Conservation (phyloP, 768 basidiomycete genomes). For the Auricularia cornea region DNA sequence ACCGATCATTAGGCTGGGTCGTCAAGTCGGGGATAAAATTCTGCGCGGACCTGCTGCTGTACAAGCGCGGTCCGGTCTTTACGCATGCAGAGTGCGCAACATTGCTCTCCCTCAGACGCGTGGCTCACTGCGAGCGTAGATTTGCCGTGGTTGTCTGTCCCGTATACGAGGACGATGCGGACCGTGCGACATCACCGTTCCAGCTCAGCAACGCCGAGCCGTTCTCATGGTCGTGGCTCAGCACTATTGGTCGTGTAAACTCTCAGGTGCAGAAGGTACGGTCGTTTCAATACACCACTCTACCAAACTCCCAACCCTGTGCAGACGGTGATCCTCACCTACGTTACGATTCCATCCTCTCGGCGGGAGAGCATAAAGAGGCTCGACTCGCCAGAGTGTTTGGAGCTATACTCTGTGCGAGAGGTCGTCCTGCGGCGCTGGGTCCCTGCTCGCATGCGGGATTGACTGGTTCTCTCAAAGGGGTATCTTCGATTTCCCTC, state of each 20-base stretch:
- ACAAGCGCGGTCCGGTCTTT: conserved; percentile 92
- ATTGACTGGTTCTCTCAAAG: conserved; percentile 32
- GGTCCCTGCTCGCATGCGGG: conserved; percentile 87
- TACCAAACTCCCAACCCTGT: background rate
- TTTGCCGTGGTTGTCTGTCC: conserved; percentile 89
- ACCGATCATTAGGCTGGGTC: conserved; percentile 93
- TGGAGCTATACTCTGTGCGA: conserved; percentile 68
- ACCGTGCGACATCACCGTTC: conserved; percentile 57
- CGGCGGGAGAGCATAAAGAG: conserved; percentile 43
- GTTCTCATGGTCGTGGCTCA: conserved; percentile 91
- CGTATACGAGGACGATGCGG: conserved; percentile 75
- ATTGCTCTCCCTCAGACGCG: background rate
- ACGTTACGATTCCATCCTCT: conserved; percentile 84
- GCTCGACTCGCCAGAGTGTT: conserved; percentile 62
- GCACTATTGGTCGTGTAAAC: conserved; percentile 94
- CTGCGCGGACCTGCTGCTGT: conserved; percentile 89
- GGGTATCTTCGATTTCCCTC: background rate
- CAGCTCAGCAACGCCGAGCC: conserved; percentile 57
- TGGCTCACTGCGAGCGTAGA: conserved; percentile 35
- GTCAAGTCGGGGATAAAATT: conserved; percentile 95
- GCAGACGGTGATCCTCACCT: conserved; percentile 83
- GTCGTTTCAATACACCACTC: background rate
- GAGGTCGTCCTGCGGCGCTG: conserved; percentile 83
- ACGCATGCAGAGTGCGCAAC: conserved; percentile 76
- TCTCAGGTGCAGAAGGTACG: conserved; percentile 91